These are phyloP conservation scores for Trichothecium roseum DNA, from an alignment of 2,329 filamentous ascomycete species.

Conservation along the genomic window DNA sequence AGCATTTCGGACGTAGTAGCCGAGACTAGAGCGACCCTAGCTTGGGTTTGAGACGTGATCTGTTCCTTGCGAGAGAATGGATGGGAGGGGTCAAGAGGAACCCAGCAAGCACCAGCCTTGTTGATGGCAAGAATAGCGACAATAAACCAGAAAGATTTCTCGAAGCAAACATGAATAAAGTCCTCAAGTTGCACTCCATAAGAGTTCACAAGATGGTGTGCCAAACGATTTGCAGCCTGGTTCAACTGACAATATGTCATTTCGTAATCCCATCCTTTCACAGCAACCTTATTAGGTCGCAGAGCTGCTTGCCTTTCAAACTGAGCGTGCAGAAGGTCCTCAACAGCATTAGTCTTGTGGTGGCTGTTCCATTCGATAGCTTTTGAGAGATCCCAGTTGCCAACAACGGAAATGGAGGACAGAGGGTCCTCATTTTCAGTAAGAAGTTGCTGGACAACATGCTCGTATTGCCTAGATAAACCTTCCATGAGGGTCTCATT, in stretches of 20 bases:
- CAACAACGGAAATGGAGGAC: neutral
- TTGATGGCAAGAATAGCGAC: constrained; percentile 12
- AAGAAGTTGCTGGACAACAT: constrained; percentile 1
- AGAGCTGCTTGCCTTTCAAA: constrained; percentile 2
- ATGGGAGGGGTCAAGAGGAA: constrained; percentile 9
- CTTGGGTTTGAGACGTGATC: constrained; percentile 1
- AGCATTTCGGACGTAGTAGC: neutral
- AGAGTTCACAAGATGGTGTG: neutral
- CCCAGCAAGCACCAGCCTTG: constrained; percentile 14
- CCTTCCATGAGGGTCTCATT: constrained; percentile 1
- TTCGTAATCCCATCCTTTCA: constrained; percentile 30
- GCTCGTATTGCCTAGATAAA: constrained; percentile 2
- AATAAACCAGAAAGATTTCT: constrained; percentile 10
- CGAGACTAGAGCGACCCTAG: constrained; percentile 1
- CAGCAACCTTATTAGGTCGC: constrained; percentile 20
- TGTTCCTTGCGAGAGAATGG: constrained; percentile 2
- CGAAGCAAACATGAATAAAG: constrained; percentile 10
- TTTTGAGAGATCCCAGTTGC: constrained; percentile 2
- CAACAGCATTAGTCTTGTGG: constrained; percentile 1
- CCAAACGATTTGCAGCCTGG: constrained; percentile 1
- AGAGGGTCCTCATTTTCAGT: neutral
- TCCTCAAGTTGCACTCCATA: constrained; percentile 5
- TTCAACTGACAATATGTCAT: constrained; percentile 18
- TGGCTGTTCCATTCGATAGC: constrained; percentile 1
- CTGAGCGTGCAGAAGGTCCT: constrained; percentile 1